A percentile compares a stretch with the other conserved stretches of the same genome.
phyloP scores from a whole-genome alignment of 257 asterid genomes.

The Gentiana macrophylla region DNA sequence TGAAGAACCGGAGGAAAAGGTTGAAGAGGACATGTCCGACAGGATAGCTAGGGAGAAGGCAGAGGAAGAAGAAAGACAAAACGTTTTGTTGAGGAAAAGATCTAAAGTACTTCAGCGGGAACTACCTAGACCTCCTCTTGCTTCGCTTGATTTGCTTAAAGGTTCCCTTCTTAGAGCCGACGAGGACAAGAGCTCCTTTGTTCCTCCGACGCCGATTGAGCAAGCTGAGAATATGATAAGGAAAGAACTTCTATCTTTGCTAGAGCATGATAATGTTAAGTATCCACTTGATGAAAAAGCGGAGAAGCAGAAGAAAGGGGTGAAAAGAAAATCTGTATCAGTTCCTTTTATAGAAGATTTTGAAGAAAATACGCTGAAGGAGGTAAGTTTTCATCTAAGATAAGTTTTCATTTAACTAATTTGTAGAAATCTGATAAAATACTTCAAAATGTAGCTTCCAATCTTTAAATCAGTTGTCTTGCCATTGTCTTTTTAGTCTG shows the following conservation, averaged over 20 bases:
- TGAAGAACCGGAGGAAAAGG: constrained; percentile 92
- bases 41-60: constrained; percentile 89
- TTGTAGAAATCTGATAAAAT: background rate
- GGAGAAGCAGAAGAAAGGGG: constrained; percentile 68
- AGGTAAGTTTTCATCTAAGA: constrained; percentile 35
- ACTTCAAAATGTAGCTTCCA: no score
- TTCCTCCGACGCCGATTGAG: constrained; percentile 83
- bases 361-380: constrained; percentile 72
- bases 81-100: constrained; percentile 73
- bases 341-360: constrained; percentile 68
- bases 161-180: constrained; percentile 57
- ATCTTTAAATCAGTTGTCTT: no score
- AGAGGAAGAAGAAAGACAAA: constrained; percentile 83
- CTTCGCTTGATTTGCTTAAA: constrained; percentile 67
- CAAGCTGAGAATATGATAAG: constrained; percentile 90
- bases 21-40: constrained; percentile 99
- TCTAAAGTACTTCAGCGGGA: constrained; percentile 94
- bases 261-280: constrained; percentile 87
- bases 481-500: no score
- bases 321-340: constrained; percentile 39
- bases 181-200: constrained; percentile 91
- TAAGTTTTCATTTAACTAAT: no score
- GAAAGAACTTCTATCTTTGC: constrained; percentile 72
- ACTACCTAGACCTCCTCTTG: constrained; percentile 92
- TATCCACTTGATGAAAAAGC: constrained; percentile 74